These are phyloP conservation scores for Fusarium redolens DNA, from an alignment of 2,329 filamentous ascomycete species.

Conservation along the genomic window DNA sequence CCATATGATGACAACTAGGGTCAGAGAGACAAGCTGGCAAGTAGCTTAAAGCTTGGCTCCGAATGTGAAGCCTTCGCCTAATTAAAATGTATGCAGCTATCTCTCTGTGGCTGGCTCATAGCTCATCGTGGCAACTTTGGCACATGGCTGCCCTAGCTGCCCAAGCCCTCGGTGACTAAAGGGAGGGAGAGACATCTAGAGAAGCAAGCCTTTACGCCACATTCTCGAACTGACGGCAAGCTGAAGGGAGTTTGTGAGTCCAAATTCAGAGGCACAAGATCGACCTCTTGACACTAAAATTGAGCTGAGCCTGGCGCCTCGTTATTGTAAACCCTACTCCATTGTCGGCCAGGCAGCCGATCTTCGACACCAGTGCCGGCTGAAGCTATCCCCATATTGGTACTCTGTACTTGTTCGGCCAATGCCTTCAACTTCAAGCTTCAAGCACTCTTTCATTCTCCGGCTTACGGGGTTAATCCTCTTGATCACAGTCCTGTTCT, in stretches of 20 bases:
- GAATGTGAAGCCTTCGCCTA: not conserved
- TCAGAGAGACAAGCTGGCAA: not conserved
- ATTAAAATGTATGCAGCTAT: not conserved
- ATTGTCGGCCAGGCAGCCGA: constrained; percentile 4
- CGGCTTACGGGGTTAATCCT: not conserved
- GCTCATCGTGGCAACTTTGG: constrained; percentile 15
- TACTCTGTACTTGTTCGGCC: not conserved
- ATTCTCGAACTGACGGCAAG: constrained; percentile 5
- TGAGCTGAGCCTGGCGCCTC: not conserved
- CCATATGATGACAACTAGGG: not conserved
- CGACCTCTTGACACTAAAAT: not conserved
- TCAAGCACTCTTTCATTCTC: not conserved
- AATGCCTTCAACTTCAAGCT: not conserved
- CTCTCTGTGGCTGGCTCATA: not conserved
- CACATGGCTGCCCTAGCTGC: constrained; percentile 4
- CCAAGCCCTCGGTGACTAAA: constrained; percentile 31
- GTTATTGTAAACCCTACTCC: not conserved
- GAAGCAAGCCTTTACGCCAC: constrained; percentile 20
- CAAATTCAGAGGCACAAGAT: not conserved
- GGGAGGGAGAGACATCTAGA: constrained; percentile 15
- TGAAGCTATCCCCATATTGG: not conserved
- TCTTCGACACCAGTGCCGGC: not conserved
- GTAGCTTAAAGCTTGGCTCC: not conserved
- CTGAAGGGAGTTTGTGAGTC: constrained; percentile 27
- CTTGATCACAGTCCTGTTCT: not conserved